Conservation (phyloP, 176 grass and related monocot species). For the Oryza nivara region DNA sequence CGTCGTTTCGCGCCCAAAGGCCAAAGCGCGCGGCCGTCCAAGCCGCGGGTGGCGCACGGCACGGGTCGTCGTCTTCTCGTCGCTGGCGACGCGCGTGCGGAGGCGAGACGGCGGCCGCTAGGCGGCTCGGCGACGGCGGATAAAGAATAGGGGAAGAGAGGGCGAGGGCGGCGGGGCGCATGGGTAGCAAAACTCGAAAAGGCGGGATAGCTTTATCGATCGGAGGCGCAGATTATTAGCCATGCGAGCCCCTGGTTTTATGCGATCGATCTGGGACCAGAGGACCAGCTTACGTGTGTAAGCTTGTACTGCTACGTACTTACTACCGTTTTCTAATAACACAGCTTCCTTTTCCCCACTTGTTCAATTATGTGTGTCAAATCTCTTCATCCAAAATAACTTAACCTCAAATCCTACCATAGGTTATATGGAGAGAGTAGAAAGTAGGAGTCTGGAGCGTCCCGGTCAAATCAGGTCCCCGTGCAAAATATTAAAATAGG, state of each 20-base stretch:
- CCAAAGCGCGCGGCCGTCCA: no score
- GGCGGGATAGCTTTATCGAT: slow-evolving; percentile 44
- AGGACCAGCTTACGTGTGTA: slow-evolving; percentile 22
- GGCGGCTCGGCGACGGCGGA: no score
- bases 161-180: neutral
- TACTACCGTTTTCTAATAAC: slow-evolving; percentile 11
- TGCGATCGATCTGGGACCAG: slow-evolving; percentile 14
- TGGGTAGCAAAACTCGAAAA: slow-evolving; percentile 5
- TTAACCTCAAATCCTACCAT: no score
- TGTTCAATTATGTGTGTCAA: neutral
- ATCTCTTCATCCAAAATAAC: no score
- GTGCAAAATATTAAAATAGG: no score
- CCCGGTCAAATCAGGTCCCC: no score
- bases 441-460: no score
- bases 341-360: neutral
- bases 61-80: neutral
- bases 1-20: no score
- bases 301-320: neutral
- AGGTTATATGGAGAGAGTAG: no score
- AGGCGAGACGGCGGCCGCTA: no score
- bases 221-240: neutral
- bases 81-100: no score
- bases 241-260: slow-evolving; percentile 17
- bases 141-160: neutral
- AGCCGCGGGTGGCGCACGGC: no score